Evolutionary conservation across 148 eudicot species (phyloP).

Genomic region (Vaccinium corymbosum): DNA sequence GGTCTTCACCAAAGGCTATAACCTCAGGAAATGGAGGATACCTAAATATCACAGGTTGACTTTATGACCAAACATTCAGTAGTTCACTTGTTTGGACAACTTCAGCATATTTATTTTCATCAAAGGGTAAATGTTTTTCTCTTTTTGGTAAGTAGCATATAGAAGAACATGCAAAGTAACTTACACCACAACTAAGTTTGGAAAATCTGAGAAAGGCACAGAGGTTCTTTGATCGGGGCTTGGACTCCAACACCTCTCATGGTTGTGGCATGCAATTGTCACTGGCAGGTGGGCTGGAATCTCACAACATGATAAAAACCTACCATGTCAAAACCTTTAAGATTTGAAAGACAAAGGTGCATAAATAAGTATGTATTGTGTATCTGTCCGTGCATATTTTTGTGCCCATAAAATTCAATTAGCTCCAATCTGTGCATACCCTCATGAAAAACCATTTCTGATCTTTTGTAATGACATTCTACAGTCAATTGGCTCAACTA

Average conservation of each 20-base stretch:
- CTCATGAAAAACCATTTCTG: background rate
- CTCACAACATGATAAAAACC: slow-evolving; percentile 81
- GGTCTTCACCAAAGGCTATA: slow-evolving; percentile 80
- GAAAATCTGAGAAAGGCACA: slow-evolving; percentile 66
- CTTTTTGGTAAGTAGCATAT: slow-evolving; percentile 12
- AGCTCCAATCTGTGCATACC: background rate
- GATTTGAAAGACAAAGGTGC: background rate
- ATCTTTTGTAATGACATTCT: background rate
- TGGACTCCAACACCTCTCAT: slow-evolving; percentile 82
- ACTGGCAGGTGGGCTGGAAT: slow-evolving; percentile 75
- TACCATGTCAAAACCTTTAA: slow-evolving; percentile 25
- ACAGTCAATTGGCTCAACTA: background rate
- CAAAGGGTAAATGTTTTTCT: slow-evolving; percentile 8
- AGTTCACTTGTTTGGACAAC: slow-evolving; percentile 16
- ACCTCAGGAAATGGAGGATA: slow-evolving; percentile 90
- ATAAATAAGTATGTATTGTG: background rate
- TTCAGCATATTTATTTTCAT: background rate
- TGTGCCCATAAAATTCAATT: background rate
- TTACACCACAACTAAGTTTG: slow-evolving; percentile 77
- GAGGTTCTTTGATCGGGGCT: slow-evolving; percentile 54
- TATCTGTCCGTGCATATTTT: background rate
- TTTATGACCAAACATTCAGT: slow-evolving; percentile 13
- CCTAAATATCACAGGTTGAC: slow-evolving; percentile 39
- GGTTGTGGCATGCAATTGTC: slow-evolving; percentile 76
- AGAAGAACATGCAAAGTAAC: slow-evolving; percentile 25